Evolutionary conservation across 2,329 filamentous ascomycete species (phyloP).

Genomic region (Fusarium fujikuroi): DNA sequence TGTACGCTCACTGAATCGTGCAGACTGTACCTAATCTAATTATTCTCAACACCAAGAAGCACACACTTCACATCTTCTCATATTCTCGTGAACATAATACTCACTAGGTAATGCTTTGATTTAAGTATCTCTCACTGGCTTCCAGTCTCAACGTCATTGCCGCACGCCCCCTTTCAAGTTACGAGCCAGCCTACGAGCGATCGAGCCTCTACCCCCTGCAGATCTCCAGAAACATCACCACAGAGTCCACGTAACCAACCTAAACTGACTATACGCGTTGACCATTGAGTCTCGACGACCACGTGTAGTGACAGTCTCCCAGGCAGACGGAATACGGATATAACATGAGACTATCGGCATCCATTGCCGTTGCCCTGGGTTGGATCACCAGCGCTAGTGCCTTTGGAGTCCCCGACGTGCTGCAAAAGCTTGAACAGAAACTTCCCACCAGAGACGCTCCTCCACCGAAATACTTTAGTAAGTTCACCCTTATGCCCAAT

Average conservation of each 20-base stretch:
- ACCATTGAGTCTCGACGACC: not conserved
- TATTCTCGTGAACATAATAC: accelerated
- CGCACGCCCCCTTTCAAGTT: slow-evolving; percentile 10
- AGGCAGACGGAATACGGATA: not conserved
- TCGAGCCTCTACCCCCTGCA: slow-evolving; percentile 11
- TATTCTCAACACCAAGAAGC: not conserved
- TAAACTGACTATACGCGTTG: slow-evolving; percentile 1
- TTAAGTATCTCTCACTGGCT: not conserved
- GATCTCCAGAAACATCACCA: not conserved
- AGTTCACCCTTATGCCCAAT: not conserved
- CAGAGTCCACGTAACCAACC: slow-evolving; percentile 11
- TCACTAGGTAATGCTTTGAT: not conserved
- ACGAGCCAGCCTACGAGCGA: not conserved
- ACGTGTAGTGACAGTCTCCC: not conserved
- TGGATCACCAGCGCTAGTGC: slow-evolving; percentile 21
- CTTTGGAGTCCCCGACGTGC: slow-evolving; percentile 7
- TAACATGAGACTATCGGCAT: slow-evolving; percentile 11
- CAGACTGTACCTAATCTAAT: not conserved
- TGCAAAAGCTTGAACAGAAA: slow-evolving; percentile 18
- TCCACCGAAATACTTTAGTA: slow-evolving; percentile 34
- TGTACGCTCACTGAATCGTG: slow-evolving; percentile 1
- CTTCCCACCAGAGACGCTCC: not conserved
- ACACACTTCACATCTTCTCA: no score
- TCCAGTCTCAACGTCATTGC: not conserved
- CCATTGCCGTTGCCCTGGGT: not conserved